A percentile compares a stretch with the other conserved stretches of the same genome.
These are phyloP conservation scores for Iberis pinnata DNA, from an alignment of 345 rosid species.

Conservation along the genomic window DNA sequence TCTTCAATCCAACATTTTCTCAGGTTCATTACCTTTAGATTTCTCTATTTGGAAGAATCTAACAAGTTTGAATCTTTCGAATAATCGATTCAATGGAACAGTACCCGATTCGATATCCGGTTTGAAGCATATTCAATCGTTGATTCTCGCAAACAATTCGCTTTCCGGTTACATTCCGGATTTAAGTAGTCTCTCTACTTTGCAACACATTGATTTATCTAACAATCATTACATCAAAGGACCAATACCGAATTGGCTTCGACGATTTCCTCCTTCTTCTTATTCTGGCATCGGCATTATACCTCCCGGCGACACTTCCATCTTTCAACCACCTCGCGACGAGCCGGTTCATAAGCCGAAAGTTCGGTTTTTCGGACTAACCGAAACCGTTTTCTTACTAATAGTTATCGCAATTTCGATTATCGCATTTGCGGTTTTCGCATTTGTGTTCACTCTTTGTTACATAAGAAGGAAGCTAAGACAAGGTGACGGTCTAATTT, in stretches of 20 bases:
- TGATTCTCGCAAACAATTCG: constrained; percentile 72
- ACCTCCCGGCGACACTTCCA: constrained; percentile 24
- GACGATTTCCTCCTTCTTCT: constrained; percentile 48
- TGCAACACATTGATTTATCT: constrained; percentile 56
- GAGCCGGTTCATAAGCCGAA: constrained; percentile 24
- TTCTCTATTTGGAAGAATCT: constrained; percentile 78
- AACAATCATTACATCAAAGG: constrained; percentile 56
- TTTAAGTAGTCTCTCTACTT: constrained; percentile 36
- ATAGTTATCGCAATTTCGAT: constrained; percentile 42
- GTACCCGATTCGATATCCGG: constrained; percentile 54
- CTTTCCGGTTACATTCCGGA: constrained; percentile 74
- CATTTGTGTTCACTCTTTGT: constrained; percentile 44
- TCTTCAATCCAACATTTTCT: constrained; percentile 61
- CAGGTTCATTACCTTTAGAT: constrained; percentile 62
- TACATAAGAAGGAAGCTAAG: constrained; percentile 41
- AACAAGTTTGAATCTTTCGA: constrained; percentile 58
- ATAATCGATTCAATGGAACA: constrained; percentile 62
- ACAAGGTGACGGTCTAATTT: constrained; percentile 24
- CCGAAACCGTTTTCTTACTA: constrained; percentile 47
- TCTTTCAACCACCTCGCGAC: constrained; percentile 23
- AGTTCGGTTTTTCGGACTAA: constrained; percentile 27
- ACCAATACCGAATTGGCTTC: constrained; percentile 53
- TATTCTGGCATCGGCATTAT: constrained; percentile 43
- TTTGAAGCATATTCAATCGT: constrained; percentile 43
- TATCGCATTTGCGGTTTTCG: constrained; percentile 39